Percentiles rank a stretch among this genome's conserved stretches.
phyloP scores from a whole-genome alignment of 345 rosid genomes.

The Limnanthes douglasii region DNA sequence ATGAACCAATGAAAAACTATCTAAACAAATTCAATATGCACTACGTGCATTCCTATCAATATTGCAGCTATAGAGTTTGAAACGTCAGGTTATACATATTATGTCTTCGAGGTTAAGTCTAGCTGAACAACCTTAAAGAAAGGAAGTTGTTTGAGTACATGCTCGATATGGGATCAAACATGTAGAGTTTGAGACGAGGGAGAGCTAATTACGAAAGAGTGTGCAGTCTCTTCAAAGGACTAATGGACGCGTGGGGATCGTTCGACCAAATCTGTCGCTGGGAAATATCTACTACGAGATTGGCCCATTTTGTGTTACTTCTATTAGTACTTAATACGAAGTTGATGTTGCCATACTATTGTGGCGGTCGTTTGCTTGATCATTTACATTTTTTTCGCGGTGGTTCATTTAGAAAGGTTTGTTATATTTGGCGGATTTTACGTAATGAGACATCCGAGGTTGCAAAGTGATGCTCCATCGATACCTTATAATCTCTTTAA shows the following conservation, averaged over 20 bases:
- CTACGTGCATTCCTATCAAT: background rate
- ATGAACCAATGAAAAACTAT: too few species aligned
- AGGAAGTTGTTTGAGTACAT: background rate
- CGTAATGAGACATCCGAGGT: conserved; percentile 35
- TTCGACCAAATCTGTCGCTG: too few species aligned
- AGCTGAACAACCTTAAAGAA: background rate
- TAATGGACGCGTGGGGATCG: background rate
- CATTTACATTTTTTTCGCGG: conserved; percentile 13
- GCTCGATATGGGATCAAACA: background rate
- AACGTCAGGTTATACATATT: background rate
- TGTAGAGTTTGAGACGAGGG: too few species aligned
- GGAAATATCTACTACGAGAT: background rate
- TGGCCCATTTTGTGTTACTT: background rate
- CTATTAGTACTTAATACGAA: background rate
- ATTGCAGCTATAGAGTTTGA: background rate
- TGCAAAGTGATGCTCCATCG: conserved; percentile 26
- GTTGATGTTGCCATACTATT: background rate
- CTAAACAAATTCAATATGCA: too few species aligned
- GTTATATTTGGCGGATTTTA: too few species aligned
- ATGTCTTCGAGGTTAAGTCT: background rate
- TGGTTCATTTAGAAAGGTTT: conserved; percentile 18
- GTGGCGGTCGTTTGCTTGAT: background rate
- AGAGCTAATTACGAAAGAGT: background rate
- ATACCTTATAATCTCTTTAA: conserved; percentile 35
- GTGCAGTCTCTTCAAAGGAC: background rate